Percentiles rank a stretch among this genome's conserved stretches.
phyloP scores from a whole-genome alignment of 176 grass and related monocot species.

The Hsuehochloa calcarea region DNA sequence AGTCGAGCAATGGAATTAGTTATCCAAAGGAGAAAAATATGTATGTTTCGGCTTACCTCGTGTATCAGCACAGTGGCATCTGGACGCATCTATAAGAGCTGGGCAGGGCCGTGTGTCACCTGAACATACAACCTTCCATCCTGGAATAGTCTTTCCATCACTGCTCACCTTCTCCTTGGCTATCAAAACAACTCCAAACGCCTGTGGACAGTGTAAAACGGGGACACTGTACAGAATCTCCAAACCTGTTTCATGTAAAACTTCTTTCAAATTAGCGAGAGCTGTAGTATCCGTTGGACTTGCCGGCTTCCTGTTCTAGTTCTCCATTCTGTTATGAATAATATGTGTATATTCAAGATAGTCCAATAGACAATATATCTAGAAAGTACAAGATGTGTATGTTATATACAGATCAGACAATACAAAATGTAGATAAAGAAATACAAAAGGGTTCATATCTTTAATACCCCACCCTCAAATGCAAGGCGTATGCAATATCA shows the following conservation, averaged over 20 bases:
- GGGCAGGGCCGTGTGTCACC: constrained; percentile 86
- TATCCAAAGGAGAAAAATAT: neutral
- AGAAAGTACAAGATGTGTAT: too few species aligned
- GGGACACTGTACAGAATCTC: constrained; percentile 85
- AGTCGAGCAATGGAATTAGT: neutral
- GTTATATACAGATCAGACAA: too few species aligned
- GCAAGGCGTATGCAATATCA: too few species aligned
- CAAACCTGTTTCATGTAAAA: constrained; percentile 56
- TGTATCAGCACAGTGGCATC: constrained; percentile 88
- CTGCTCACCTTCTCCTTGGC: constrained; percentile 41
- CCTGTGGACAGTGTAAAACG: constrained; percentile 81
- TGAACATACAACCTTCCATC: constrained; percentile 97
- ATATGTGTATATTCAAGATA: too few species aligned
- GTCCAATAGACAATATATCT: too few species aligned
- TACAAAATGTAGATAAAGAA: too few species aligned
- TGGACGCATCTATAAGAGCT: constrained; percentile 77
- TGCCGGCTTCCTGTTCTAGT: constrained; percentile 63
- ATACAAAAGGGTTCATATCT: too few species aligned
- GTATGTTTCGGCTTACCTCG: constrained; percentile 48
- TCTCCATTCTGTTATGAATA: constrained; percentile 97
- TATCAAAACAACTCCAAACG: constrained; percentile 85
- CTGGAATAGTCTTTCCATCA: constrained; percentile 55
- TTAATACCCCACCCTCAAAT: too few species aligned
- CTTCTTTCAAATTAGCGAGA: constrained; percentile 64
- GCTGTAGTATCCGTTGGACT: constrained; percentile 52